Evolutionary conservation across 345 rosid species (phyloP).

Genomic region (Syzygium grande): DNA sequence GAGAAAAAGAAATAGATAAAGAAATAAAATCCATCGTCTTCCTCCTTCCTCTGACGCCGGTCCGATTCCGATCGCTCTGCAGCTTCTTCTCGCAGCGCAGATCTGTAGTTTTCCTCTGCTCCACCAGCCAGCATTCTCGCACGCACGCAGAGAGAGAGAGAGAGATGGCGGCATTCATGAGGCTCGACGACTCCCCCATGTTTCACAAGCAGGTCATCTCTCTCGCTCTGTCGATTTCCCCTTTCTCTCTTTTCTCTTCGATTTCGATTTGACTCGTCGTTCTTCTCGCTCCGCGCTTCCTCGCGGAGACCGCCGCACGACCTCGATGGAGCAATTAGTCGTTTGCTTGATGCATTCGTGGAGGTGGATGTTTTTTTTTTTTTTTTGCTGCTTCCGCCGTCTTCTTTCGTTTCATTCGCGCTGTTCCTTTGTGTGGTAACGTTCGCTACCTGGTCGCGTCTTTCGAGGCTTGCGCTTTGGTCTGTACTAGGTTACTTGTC

Average conservation of each 20-base stretch:
- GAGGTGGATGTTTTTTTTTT: not conserved
- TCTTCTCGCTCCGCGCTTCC: not conserved
- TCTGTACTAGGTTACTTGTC: not conserved
- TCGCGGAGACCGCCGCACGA: not conserved
- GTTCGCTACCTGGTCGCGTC: not conserved
- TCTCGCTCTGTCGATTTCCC: not conserved
- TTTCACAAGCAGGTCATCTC: conserved; percentile 45
- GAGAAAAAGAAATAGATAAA: not conserved
- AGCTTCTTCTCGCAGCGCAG: not conserved
- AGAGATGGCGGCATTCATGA: conserved; percentile 46
- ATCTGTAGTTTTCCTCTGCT: not conserved
- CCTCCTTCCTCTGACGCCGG: not conserved
- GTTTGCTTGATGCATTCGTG: not conserved
- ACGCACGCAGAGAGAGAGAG: not conserved
- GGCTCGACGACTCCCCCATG: conserved; percentile 75
- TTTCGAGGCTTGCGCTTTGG: not conserved
- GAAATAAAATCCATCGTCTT: not conserved
- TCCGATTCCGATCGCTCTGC: not conserved
- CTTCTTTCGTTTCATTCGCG: not conserved
- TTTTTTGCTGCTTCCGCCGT: not conserved
- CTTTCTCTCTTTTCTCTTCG: not conserved
- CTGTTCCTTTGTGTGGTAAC: not conserved
- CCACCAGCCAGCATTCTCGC: not conserved
- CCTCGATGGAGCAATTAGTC: not conserved
- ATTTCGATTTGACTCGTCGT: not conserved